A percentile compares a stretch with the other conserved stretches of the same genome.
Evolutionary conservation across 257 asterid species (phyloP).

Genomic region (Solanum tacnaense): DNA sequence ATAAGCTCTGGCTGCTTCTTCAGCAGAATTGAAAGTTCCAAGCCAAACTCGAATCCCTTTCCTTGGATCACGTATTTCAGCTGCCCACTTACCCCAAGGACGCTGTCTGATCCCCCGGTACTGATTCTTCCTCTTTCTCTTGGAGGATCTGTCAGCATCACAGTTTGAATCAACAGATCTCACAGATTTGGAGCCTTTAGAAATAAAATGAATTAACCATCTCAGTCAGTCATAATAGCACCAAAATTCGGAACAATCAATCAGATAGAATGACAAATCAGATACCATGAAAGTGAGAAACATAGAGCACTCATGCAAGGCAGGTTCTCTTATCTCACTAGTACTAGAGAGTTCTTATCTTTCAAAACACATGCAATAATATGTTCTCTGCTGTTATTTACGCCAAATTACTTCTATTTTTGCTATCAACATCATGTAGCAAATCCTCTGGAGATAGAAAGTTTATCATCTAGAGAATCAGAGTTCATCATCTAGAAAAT

Average conservation of each 20-base stretch:
- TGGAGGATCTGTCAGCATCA: slow-evolving; percentile 55
- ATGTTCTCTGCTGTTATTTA: neutral
- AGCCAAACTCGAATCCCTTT: slow-evolving; percentile 99
- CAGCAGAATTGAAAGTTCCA: slow-evolving; percentile 94
- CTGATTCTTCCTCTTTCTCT: slow-evolving; percentile 90
- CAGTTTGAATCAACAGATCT: slow-evolving; percentile 38
- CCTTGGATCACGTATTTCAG: slow-evolving; percentile 96
- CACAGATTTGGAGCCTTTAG: slow-evolving; percentile 29
- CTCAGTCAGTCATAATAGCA: neutral
- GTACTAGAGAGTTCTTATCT: neutral
- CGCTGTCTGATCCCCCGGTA: slow-evolving; percentile 96
- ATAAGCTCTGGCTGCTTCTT: slow-evolving; percentile 98
- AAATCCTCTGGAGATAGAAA: neutral
- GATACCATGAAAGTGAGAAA: neutral
- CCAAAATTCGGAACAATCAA: neutral
- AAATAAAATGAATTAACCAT: neutral
- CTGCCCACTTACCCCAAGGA: slow-evolving; percentile 99
- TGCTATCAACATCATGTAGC: neutral
- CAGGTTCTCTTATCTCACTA: neutral
- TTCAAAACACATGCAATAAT: neutral
- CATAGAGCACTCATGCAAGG: neutral
- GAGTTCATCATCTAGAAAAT: neutral
- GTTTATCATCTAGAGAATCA: neutral
- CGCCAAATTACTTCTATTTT: neutral
- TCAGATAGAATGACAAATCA: neutral